These are phyloP conservation scores for Asterella californica DNA, from an alignment of 225 moss, liverwort and hornwort genomes.

Conservation along the genomic window DNA sequence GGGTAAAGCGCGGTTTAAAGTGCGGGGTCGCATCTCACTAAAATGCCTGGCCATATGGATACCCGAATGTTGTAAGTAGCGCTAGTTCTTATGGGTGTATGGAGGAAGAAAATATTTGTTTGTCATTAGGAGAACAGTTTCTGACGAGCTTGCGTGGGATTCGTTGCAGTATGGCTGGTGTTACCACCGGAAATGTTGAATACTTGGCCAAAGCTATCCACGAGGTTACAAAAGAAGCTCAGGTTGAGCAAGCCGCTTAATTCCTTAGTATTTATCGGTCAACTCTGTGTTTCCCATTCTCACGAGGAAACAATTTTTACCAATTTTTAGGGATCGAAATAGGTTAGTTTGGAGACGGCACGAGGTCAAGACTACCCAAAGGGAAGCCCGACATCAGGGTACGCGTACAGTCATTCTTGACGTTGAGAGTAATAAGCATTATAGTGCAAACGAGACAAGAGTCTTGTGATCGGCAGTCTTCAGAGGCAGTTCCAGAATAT, in stretches of 20 bases:
- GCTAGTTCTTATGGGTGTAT: background rate
- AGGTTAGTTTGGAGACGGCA: background rate
- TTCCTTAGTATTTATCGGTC: background rate
- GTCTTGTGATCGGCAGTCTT: background rate
- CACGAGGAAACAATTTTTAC: background rate
- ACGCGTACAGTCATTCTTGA: background rate
- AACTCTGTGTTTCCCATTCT: background rate
- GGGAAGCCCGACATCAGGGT: background rate
- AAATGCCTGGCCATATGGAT: too few species aligned
- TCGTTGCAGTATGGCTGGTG: conserved; percentile 52
- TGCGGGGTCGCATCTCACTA: too few species aligned
- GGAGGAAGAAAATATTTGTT: background rate
- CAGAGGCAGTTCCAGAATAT: background rate
- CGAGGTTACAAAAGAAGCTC: conserved; percentile 44
- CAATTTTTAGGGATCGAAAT: background rate
- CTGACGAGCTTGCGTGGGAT: background rate
- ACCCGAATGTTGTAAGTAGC: background rate
- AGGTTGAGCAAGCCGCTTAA: conserved; percentile 35
- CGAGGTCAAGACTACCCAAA: background rate
- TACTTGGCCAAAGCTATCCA: conserved; percentile 60
- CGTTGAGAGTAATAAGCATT: conserved; percentile 9
- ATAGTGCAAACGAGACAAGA: background rate
- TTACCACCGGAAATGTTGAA: conserved; percentile 49
- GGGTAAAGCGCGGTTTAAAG: background rate
- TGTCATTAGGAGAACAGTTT: background rate